A percentile compares a stretch with the other conserved stretches of the same genome.
phyloP scores from a whole-genome alignment of 2,329 filamentous ascomycete species.

The Pseudogymnoascus sp. region DNA sequence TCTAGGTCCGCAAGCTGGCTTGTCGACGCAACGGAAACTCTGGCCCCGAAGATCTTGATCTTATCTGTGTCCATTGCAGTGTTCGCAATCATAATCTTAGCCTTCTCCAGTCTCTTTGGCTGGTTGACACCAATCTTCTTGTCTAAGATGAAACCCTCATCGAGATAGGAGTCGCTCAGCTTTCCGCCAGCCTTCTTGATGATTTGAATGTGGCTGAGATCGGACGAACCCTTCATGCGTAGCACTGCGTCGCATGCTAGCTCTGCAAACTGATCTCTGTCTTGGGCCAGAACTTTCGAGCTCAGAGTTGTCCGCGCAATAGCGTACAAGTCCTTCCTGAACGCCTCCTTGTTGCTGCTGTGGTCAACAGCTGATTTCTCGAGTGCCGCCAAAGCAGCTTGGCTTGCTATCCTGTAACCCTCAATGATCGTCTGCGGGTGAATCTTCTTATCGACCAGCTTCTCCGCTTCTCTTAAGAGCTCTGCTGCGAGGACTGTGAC shows the following conservation, averaged over 20 bases:
- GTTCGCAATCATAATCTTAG: conserved; percentile 96
- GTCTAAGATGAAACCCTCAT: conserved; percentile 96
- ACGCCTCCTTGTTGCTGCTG: conserved; percentile 71
- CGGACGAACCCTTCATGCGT: conserved; percentile 78
- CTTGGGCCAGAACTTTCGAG: conserved; percentile 93
- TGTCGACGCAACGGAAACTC: conserved; percentile 92
- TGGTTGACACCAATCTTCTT: conserved; percentile 99
- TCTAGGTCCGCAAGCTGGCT: conserved; percentile 97
- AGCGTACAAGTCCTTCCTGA: conserved; percentile 79
- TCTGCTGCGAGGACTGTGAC: conserved; percentile 93
- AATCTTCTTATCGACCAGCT: conserved; percentile 95
- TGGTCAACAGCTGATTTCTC: conserved; percentile 82
- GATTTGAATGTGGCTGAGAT: conserved; percentile 96
- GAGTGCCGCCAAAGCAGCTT: conserved; percentile 75
- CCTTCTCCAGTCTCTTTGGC: conserved; percentile 93
- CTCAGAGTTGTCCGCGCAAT: conserved; percentile 94
- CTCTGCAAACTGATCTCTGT: conserved; percentile 82
- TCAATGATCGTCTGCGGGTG: conserved; percentile 99
- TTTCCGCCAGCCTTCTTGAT: conserved; percentile 99
- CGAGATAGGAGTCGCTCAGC: conserved; percentile 92
- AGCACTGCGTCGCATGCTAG: conserved; percentile 88
- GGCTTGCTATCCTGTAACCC: conserved; percentile 93
- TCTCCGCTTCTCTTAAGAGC: conserved; percentile 90
- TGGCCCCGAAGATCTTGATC: conserved; percentile 97
- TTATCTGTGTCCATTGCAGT: conserved; percentile 99